Evolutionary conservation across 805 yeast genomes (phyloP).

Genomic region (Hanseniaspora vineae): DNA sequence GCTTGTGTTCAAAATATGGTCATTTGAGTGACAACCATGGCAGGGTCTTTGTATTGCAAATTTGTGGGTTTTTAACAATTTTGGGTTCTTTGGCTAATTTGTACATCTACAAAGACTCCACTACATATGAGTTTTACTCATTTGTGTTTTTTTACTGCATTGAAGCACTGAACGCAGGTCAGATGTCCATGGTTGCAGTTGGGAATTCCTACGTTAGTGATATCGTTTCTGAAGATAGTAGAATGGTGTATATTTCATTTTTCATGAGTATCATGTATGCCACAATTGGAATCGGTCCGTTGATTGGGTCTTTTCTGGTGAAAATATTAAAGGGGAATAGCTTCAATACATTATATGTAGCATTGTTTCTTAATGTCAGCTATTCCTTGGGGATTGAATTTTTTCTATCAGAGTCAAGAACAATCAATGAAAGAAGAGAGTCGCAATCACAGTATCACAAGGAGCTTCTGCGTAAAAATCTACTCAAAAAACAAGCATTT

Average conservation of each 20-base stretch:
- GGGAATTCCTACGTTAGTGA: slow-evolving; percentile 16
- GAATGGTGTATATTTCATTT: slow-evolving; percentile 10
- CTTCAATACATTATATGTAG: slow-evolving; percentile 1
- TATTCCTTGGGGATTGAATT: slow-evolving; percentile 13
- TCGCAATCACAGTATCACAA: slow-evolving; percentile 21
- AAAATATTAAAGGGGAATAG: slow-evolving; percentile 5
- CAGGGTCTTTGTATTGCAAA: slow-evolving; percentile 12
- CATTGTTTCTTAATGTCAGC: slow-evolving; percentile 5
- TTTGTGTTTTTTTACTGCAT: slow-evolving; percentile 7
- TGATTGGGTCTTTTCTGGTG: slow-evolving; percentile 12
- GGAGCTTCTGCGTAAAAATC: background rate
- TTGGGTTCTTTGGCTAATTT: slow-evolving; percentile 14
- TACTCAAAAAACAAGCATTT: slow-evolving; percentile 4
- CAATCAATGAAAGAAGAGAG: slow-evolving; percentile 36
- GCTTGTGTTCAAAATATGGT: slow-evolving; percentile 13
- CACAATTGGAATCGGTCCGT: slow-evolving; percentile 13
- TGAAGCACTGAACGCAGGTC: slow-evolving; percentile 13
- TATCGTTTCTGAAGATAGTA: slow-evolving; percentile 7
- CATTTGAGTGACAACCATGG: slow-evolving; percentile 14
- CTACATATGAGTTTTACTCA: slow-evolving; percentile 3
- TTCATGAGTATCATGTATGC: slow-evolving; percentile 15
- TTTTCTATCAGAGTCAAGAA: slow-evolving; percentile 46
- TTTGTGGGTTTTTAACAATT: slow-evolving; percentile 17
- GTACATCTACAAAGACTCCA: slow-evolving; percentile 4
- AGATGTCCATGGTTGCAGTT: slow-evolving; percentile 14